Evolutionary conservation across 495 filamentous ascomycete species (phyloP), one percentile per base, ranked within the genome.

Genomic region (Tuber umbilicatum): DNA sequence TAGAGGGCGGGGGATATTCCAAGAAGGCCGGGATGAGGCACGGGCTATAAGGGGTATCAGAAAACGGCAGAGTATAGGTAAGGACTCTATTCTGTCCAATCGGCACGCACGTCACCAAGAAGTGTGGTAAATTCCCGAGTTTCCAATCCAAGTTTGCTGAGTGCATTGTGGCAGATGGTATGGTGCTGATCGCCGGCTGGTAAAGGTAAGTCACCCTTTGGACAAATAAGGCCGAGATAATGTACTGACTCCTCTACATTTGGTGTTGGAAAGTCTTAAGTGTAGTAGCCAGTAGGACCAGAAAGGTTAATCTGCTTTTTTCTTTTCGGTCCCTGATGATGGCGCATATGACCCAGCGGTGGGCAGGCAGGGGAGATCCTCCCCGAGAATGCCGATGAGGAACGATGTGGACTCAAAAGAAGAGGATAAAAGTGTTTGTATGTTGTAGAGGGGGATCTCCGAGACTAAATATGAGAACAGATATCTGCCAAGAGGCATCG

Each of bases 221-320:
- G 89, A 83, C 93, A 97, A 73, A 98, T 94, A 70, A 98, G 86
- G 35, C 89, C 88, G 70, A 99, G 91, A 80, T 99, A 99, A 83
- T 99, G 95, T 69, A 94, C 91, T 17, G 95, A 94, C 68, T 93
- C 91, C 73, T 90, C 91, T 10, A 92, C 90, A 80, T 93, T 90
- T 45, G 92, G 93, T 17, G 92, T 91, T 47, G 95, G 91, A 88
- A 98, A 98, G 84, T 97, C 93, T 43, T 90, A 88, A 12, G 96
- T 99, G 85, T 99, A 99, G 81, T 94, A 93, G 40, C 94, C 96
- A 69, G 98, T 85, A 86, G 98, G 92, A 37, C 90, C 89, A 42
- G 91, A 94, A 83, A 99, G 98, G 85, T 94, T 97, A 84, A 99
- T 89, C 81, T 97, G 94, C 23, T 94, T 91, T 71, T 90, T 88